Conservation (phyloP, 1,284 basidiomycete species). For the Cystobasidium slooffiae region DNA sequence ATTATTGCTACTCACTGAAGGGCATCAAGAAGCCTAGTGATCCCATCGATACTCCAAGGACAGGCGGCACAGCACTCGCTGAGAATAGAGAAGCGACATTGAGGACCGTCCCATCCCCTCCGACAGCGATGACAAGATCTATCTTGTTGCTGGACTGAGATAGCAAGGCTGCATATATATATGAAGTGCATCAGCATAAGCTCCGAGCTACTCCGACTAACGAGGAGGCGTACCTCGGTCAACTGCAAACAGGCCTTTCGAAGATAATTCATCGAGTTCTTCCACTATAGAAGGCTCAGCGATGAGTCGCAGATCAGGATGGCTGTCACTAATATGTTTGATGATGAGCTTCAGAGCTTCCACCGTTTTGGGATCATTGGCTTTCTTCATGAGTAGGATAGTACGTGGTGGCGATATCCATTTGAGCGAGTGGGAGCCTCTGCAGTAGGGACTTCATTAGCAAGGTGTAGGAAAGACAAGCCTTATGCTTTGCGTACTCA, state of each 20-base stretch:
- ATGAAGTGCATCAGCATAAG: neutral
- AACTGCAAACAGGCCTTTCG: slow-evolving; percentile 63
- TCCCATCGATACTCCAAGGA: slow-evolving; percentile 94
- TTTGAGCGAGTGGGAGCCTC: slow-evolving; percentile 55
- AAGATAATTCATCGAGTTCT: slow-evolving; percentile 62
- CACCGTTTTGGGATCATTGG: slow-evolving; percentile 51
- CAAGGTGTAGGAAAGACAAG: neutral
- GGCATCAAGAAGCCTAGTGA: slow-evolving; percentile 92
- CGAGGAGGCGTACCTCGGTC: slow-evolving; percentile 59
- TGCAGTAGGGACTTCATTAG: slow-evolving; percentile 1
- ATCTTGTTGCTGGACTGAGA: slow-evolving; percentile 56
- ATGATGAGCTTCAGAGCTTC: slow-evolving; percentile 52
- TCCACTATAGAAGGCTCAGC: slow-evolving; percentile 66
- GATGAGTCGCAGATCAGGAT: slow-evolving; percentile 74
- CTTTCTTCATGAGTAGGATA: slow-evolving; percentile 55
- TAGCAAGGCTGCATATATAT: neutral
- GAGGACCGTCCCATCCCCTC: slow-evolving; percentile 93
- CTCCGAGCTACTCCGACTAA: neutral
- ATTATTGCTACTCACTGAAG: slow-evolving; percentile 70
- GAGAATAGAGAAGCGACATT: slow-evolving; percentile 92
- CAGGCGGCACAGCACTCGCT: slow-evolving; percentile 85
- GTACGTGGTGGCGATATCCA: slow-evolving; percentile 56
- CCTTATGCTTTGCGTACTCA: slow-evolving; percentile 1
- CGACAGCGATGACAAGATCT: slow-evolving; percentile 87
- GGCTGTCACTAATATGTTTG: slow-evolving; percentile 56